A percentile compares a stretch with the other conserved stretches of the same genome.
These are phyloP conservation scores for Erythrophleum fordii DNA, from an alignment of 306 rosid genomes.

Conservation along the genomic window DNA sequence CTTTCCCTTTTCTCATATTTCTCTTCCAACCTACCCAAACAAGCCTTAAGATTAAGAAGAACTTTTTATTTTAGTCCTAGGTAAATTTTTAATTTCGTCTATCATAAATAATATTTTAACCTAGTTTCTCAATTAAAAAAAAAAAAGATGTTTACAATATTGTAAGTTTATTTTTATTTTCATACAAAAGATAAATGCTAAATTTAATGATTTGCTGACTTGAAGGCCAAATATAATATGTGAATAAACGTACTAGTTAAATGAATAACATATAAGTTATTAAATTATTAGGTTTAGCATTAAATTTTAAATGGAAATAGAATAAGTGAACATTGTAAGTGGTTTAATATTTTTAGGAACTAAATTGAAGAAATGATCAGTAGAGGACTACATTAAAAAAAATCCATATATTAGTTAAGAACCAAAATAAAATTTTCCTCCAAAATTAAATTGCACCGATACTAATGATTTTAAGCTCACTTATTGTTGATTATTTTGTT, in stretches of 20 bases:
- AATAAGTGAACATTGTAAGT: not conserved
- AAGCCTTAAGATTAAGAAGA: not conserved
- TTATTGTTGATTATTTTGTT: too few relatives aligned
- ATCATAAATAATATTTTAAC: not conserved
- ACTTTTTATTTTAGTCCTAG: not conserved
- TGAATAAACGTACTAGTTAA: not conserved
- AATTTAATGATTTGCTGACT: not conserved
- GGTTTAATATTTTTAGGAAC: not conserved
- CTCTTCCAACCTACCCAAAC: too few relatives aligned
- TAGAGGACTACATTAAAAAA: not conserved
- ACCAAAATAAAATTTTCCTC: not conserved
- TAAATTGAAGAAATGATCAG: not conserved
- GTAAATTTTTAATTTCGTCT: not conserved
- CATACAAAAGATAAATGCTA: not conserved
- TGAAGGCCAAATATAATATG: not conserved
- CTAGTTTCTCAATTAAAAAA: not conserved
- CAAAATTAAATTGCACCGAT: not conserved
- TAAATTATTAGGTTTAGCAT: too few relatives aligned
- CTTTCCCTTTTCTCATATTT: too few relatives aligned
- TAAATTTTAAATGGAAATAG: too few relatives aligned
- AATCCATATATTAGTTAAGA: not conserved
- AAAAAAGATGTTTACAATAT: not conserved
- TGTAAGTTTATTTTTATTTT: not conserved
- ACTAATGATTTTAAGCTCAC: too few relatives aligned
- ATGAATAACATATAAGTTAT: not conserved